phyloP scores from a whole-genome alignment of 306 rosid genomes.

The Quercus mongolica region DNA sequence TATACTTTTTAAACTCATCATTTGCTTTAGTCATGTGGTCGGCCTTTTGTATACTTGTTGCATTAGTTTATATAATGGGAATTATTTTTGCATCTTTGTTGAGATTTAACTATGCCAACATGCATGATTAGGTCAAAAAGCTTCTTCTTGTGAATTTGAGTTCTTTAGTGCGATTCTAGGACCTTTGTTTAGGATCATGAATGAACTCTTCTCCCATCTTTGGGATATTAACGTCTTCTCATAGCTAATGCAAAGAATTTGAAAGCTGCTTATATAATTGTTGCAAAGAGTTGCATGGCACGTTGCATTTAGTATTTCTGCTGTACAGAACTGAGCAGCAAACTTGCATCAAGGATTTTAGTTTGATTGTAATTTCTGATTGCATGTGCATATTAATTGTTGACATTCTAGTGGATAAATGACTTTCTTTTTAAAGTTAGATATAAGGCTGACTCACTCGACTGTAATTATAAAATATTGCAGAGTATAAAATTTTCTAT shows the following conservation, averaged over 20 bases:
- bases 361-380: neutral
- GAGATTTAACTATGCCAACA: neutral
- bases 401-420: neutral
- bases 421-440: neutral
- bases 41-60: neutral
- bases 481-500: constrained; percentile 9
- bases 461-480: neutral
- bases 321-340: neutral
- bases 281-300: neutral
- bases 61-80: neutral
- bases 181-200: neutral
- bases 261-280: neutral
- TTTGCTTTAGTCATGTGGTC: neutral
- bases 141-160: neutral
- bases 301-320: neutral
- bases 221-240: neutral
- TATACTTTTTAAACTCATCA: neutral
- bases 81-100: neutral
- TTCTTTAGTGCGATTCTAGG: neutral
- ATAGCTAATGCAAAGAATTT: neutral
- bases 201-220: too few relatives aligned
- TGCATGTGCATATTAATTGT: neutral
- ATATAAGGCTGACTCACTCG: neutral
- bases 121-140: neutral
- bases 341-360: neutral